Conservation (phyloP, 1,139 yeast species). For the Arxiozyma slooffiae region DNA sequence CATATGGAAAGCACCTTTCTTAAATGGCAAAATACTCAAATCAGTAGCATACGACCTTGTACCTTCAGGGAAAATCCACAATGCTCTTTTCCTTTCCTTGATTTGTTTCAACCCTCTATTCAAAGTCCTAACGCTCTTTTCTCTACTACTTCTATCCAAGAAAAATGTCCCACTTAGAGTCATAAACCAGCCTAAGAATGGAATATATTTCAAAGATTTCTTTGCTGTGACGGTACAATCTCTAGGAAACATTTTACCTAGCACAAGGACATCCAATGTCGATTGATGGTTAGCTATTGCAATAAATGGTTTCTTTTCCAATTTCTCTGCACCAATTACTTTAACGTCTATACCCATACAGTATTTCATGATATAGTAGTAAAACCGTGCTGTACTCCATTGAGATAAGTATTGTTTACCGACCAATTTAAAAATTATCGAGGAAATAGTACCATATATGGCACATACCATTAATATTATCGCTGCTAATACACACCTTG, state of each 20-base stretch:
- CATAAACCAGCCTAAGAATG: conserved; percentile 98
- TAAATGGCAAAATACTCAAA: conserved; percentile 72
- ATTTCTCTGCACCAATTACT: conserved; percentile 51
- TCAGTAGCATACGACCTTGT: conserved; percentile 70
- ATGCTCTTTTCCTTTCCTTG: conserved; percentile 52
- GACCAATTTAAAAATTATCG: conserved; percentile 51
- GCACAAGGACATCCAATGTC: conserved; percentile 67
- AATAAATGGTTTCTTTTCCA: conserved; percentile 62
- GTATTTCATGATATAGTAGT: conserved; percentile 50
- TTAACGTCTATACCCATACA: conserved; percentile 61
- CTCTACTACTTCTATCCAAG: conserved; percentile 72
- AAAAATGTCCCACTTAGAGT: conserved; percentile 80
- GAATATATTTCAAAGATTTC: conserved; percentile 69
- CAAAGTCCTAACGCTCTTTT: conserved; percentile 65
- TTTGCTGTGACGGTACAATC: conserved; percentile 92
- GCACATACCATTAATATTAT: conserved; percentile 51
- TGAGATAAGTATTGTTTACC: conserved; percentile 80
- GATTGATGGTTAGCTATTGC: conserved; percentile 87
- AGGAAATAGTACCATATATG: conserved; percentile 66
- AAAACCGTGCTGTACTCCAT: conserved; percentile 81
- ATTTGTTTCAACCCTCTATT: conserved; percentile 56
- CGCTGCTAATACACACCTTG: conserved; percentile 47
- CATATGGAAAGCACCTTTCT: conserved; percentile 95
- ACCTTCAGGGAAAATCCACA: conserved; percentile 91
- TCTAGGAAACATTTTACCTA: conserved; percentile 77